phyloP scores from a whole-genome alignment of 441 rosid species.

The Biscutella auriculata region DNA sequence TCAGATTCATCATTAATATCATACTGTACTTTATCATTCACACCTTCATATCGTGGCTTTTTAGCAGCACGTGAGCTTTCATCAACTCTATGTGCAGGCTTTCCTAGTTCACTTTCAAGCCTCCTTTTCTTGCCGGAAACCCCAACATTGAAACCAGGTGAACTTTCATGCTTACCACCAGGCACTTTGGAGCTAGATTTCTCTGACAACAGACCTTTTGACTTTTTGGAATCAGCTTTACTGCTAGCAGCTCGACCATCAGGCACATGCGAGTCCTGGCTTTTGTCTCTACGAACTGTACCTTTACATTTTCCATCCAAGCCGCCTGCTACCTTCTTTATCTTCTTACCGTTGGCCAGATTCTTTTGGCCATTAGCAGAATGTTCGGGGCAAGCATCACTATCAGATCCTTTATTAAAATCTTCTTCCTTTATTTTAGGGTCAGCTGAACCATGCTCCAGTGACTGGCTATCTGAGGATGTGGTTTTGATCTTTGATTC shows the following conservation, averaged over 20 bases:
- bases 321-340: constrained; percentile 24
- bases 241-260: constrained; percentile 23
- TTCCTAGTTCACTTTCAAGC: constrained; percentile 36
- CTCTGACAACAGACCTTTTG: constrained; percentile 23
- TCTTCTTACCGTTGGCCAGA: constrained; percentile 26
- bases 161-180: constrained; percentile 22
- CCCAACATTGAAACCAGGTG: constrained; percentile 23
- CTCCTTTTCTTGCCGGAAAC: constrained; percentile 29
- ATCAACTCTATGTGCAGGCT: constrained; percentile 23
- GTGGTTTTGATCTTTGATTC: constrained; percentile 33
- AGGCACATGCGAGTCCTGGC: constrained; percentile 1
- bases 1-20: constrained; percentile 24
- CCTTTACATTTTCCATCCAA: constrained; percentile 20
- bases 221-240: neutral
- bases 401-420: constrained; percentile 21
- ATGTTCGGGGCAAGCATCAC: constrained; percentile 23
- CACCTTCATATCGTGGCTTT: constrained; percentile 30
- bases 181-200: constrained; percentile 24
- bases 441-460: constrained; percentile 21
- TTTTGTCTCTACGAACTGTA: constrained; percentile 22
- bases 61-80: constrained; percentile 41
- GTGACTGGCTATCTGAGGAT: constrained; percentile 22
- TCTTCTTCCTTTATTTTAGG: constrained; percentile 28
- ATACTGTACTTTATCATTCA: constrained; percentile 21
- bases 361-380: constrained; percentile 23